Base-by-base conservation (phyloP, 1,139 yeast species). In the Nadsonia commutata region DNA sequence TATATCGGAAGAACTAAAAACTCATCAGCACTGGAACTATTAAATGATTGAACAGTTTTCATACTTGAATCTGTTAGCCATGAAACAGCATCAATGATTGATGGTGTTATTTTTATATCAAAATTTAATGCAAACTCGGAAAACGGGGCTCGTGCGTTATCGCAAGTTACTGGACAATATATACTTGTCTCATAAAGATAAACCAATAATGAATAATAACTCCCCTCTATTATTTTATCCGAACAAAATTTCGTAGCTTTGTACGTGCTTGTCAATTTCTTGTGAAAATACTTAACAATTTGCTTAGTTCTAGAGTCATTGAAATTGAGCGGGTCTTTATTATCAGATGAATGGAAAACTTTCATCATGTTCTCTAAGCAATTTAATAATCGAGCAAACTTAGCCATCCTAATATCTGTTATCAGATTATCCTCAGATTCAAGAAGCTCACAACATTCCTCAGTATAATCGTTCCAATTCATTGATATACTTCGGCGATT, bases 181-280 rank as follows among this genome's bases (percentile, higher is more conserved):
- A 72, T 56, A 36, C 65, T 68, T 3, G 76, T 76, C 55, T 79
- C 93, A 57, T 80, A 81, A 18, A 84, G 62, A 55, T 76, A 80
- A 0, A 90, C 88, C 51, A 80, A 84, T 13, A 81, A 77, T 0
- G 90, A 72, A 51, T 72, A 73, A 51, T 68, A 72, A 57, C 45
- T 51, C 33, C 38, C 53, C 43, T 22, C 41, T 38, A 40, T 48
- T 43, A 18, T 40, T 42, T 20, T 40, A 20, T 37, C 40, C 23
- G 33, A 33, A 17, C 49, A 46, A 16, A 44, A 39, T 17, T 47
- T 40, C 6, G 45, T 33, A 20, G 40, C 40, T 6, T 43, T 43
- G 11, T 38, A 39, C 2, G 44, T 20, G 8, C 38, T 41, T 2
- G 40, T 38, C 33, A 57, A 47, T 21, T 53, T 47, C 13, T 43